Percentiles rank a stretch among this genome's conserved stretches.
Conservation (phyloP, 225 moss, liverwort and hornwort genomes). For the Neckera pumila region DNA sequence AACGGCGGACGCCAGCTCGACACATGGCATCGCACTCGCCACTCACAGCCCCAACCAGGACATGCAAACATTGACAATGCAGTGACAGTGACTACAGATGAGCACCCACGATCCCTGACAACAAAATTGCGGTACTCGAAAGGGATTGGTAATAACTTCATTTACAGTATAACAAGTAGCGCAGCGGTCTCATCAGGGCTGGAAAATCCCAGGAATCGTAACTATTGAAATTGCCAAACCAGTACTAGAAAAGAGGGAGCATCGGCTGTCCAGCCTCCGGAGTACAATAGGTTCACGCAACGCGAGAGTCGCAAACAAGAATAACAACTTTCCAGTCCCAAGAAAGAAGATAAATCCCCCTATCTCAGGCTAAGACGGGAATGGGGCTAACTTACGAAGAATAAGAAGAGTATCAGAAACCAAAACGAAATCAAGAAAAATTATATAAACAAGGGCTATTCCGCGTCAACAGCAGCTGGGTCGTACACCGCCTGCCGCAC, state of each 20-base stretch:
- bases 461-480: constrained; percentile 44
- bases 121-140: background rate
- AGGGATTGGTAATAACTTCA: background rate
- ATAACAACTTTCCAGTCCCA: background rate
- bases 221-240: background rate
- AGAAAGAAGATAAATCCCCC: background rate
- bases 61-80: background rate
- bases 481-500: constrained; percentile 82
- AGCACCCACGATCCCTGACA: background rate
- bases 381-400: background rate
- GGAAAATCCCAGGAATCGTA: background rate
- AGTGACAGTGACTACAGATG: background rate
- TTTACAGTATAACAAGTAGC: background rate
- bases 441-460: background rate
- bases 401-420: background rate
- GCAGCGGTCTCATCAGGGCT: background rate
- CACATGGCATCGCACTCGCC: background rate
- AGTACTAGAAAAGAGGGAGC: background rate
- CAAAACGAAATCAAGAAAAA: background rate
- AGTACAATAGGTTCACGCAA: background rate
- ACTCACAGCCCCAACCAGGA: background rate
- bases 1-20: background rate
- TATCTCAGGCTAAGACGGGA: background rate
- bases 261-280: background rate
- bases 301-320: background rate